Evolutionary conservation across 2,329 filamentous ascomycete genomes (phyloP).

Genomic region (Leptodontidium sp.): DNA sequence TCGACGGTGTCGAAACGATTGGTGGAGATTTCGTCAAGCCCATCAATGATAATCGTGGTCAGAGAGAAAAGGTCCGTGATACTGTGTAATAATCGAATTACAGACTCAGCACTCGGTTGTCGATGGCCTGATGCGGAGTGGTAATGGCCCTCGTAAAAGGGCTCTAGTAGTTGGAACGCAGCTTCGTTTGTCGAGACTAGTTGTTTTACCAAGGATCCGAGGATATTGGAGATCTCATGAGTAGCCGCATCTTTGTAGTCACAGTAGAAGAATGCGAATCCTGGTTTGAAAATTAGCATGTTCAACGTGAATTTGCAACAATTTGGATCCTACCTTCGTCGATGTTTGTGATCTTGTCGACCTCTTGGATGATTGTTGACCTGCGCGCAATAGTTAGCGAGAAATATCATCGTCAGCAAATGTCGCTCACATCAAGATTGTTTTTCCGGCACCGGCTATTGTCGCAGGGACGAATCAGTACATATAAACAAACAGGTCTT

Average conservation of each 20-base stretch:
- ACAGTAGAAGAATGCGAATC: not conserved
- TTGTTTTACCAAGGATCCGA: not conserved
- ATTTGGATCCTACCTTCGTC: not conserved
- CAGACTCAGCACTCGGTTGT: not conserved
- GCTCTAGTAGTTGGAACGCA: not conserved
- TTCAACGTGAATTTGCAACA: no score
- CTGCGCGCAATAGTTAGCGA: not conserved
- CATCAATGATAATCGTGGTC: not conserved
- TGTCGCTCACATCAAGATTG: not conserved
- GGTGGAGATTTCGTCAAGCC: not conserved
- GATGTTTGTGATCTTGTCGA: not conserved
- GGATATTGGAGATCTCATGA: not conserved
- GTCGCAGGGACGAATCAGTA: no score
- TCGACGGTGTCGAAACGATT: not conserved
- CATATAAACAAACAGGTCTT: no score
- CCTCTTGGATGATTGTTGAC: slow-evolving; percentile 4
- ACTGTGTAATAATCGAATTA: not conserved
- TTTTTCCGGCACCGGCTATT: not conserved
- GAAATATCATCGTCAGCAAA: not conserved
- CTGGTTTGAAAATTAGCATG: not conserved
- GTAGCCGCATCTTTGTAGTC: not conserved
- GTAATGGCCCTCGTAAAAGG: not conserved
- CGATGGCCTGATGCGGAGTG: not conserved
- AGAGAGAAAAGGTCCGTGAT: not conserved
- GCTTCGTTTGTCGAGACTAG: not conserved